Conservation (phyloP, 768 basidiomycete species). For the Termitomyces sp. region DNA sequence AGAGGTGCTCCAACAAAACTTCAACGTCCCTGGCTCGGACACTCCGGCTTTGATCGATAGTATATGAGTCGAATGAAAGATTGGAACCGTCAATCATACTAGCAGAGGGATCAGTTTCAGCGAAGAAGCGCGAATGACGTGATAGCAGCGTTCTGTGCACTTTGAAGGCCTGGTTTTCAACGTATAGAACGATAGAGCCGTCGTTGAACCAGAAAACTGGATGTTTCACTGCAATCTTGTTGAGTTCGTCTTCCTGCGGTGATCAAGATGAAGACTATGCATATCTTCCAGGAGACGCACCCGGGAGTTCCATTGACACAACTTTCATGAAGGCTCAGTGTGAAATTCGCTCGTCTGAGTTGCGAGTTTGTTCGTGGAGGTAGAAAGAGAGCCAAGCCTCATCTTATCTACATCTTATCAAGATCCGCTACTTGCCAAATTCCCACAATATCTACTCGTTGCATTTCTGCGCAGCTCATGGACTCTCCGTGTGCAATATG, state of each 20-base stretch:
- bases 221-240: conserved; percentile 21
- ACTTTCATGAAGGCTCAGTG: background rate
- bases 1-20: conserved; percentile 55
- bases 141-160: conserved; percentile 48
- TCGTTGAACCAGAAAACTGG: conserved; percentile 63
- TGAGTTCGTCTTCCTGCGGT: background rate
- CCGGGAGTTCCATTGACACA: background rate
- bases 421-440: no score
- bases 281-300: background rate
- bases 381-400: no score
- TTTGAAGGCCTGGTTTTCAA: conserved; percentile 43
- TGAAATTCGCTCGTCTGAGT: no score
- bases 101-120: background rate
- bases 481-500: no score
- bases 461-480: no score
- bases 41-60: conserved; percentile 30
- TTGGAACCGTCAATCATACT: background rate
- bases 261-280: background rate
- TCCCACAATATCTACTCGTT: no score
- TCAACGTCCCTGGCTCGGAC: conserved; percentile 45
- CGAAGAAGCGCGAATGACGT: conserved; percentile 41
- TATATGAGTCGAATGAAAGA: conserved; percentile 5
- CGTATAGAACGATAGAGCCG: conserved; percentile 48
- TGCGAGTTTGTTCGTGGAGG: no score
- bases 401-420: no score